These are phyloP conservation scores for Penicillium crustosum DNA, from an alignment of 2,329 filamentous ascomycete species.

Conservation along the genomic window DNA sequence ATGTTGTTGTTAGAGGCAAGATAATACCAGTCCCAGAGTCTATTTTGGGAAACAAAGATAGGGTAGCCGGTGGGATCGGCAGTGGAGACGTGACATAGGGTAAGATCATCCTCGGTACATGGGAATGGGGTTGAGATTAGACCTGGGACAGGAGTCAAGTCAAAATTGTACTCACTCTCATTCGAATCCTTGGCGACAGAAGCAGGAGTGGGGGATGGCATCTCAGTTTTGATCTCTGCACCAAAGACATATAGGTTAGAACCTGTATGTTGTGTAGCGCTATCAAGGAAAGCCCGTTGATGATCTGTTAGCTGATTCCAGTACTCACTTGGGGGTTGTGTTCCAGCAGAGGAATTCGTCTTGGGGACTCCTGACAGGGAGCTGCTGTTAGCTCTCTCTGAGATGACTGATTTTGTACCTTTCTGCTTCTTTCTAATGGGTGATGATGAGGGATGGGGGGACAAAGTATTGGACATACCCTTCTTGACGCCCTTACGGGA, in stretches of 20 bases:
- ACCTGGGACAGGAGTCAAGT: background rate
- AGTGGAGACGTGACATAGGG: background rate
- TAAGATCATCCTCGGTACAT: background rate
- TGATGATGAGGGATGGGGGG: background rate
- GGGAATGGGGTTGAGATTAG: background rate
- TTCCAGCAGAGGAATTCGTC: background rate
- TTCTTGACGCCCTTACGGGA: background rate
- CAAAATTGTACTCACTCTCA: conserved; percentile 1
- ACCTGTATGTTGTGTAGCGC: background rate
- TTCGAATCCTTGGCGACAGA: background rate
- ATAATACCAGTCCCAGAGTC: conserved; percentile 1
- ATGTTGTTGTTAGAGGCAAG: background rate
- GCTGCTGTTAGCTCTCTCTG: background rate
- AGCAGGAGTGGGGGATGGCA: background rate
- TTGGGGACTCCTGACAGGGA: background rate
- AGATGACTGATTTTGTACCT: background rate
- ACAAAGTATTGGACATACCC: background rate
- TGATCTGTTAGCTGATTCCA: background rate
- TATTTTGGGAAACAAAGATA: conserved; percentile 2
- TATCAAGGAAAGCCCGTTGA: background rate
- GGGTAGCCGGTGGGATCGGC: background rate
- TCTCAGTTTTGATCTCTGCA: background rate
- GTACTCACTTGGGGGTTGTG: background rate
- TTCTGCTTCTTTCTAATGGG: background rate
- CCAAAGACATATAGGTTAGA: background rate